Evolutionary conservation across 208 protist genomes (phyloP).

Genomic region (Crithidia fasciculata): DNA sequence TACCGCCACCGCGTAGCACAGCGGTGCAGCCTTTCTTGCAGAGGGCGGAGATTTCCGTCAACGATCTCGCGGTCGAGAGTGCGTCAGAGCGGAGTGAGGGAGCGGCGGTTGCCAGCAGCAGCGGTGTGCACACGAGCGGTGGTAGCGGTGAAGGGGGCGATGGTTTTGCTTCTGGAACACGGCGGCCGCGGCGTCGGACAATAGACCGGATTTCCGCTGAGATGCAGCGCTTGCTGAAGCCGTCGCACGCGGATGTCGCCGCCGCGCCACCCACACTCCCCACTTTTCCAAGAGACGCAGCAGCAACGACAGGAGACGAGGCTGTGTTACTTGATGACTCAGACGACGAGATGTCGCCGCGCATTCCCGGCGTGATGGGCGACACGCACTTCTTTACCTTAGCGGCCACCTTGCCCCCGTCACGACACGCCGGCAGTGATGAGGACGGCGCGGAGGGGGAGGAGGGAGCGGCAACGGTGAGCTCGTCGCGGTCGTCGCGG

Average conservation of each 20-base stretch:
- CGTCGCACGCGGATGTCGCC: not conserved
- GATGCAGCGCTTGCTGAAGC: constrained; percentile 7
- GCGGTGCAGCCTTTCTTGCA: not conserved
- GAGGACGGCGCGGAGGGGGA: not conserved
- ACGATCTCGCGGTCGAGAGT: not conserved
- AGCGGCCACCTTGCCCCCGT: not conserved
- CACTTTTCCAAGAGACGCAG: too few species aligned
- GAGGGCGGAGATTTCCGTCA: not conserved
- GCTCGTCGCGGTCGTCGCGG: not conserved
- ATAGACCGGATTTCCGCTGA: not conserved
- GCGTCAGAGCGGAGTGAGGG: too few species aligned
- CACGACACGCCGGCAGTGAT: not conserved
- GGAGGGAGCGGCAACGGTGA: not conserved
- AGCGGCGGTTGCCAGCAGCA: not conserved
- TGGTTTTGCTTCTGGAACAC: not conserved
- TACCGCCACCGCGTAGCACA: not conserved
- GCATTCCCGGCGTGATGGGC: constrained; percentile 6
- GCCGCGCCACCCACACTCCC: not conserved
- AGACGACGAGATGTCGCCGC: not conserved
- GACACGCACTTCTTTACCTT: not conserved
- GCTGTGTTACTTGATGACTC: too few species aligned
- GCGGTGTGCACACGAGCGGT: not conserved
- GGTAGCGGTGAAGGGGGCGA: not conserved
- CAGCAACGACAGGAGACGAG: too few species aligned
- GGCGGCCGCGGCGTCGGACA: not conserved